Evolutionary conservation across 371 early-diverging fungal species (phyloP).

Genomic region (Nosema muscidifuracis): DNA sequence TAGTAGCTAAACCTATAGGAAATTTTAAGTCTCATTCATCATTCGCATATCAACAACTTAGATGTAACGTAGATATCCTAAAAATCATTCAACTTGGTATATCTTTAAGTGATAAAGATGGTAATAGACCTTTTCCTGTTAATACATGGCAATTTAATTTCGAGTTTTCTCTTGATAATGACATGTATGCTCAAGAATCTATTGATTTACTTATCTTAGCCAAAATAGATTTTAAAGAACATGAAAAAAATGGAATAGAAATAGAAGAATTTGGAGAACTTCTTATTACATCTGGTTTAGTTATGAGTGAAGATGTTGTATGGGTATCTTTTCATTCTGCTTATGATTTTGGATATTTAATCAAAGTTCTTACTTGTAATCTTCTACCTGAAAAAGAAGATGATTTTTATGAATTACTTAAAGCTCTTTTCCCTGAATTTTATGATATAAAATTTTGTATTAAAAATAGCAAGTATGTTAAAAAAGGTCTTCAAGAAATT

Average conservation of each 20-base stretch:
- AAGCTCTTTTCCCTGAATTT: slow-evolving; percentile 85
- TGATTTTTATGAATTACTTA: slow-evolving; percentile 83
- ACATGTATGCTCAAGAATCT: slow-evolving; percentile 98
- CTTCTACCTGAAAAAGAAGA: slow-evolving; percentile 80
- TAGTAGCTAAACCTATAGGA: slow-evolving; percentile 94
- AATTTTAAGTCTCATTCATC: slow-evolving; percentile 66
- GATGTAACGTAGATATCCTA: slow-evolving; percentile 94
- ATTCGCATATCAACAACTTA: slow-evolving; percentile 77
- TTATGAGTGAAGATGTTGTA: slow-evolving; percentile 77
- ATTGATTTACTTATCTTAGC: slow-evolving; percentile 88
- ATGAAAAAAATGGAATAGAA: slow-evolving; percentile 90
- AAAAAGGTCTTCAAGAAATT: slow-evolving; percentile 95
- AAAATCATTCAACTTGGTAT: slow-evolving; percentile 97
- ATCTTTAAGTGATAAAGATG: slow-evolving; percentile 83
- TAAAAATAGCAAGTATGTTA: slow-evolving; percentile 83
- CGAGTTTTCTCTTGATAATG: slow-evolving; percentile 79
- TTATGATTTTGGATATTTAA: slow-evolving; percentile 96
- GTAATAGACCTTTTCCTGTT: slow-evolving; percentile 73
- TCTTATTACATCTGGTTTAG: slow-evolving; percentile 87
- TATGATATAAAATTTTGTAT: slow-evolving; percentile 97
- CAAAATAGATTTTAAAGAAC: slow-evolving; percentile 91
- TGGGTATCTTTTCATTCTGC: slow-evolving; percentile 98
- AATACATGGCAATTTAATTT: slow-evolving; percentile 99
- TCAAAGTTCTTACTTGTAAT: slow-evolving; percentile 83
- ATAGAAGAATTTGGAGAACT: slow-evolving; percentile 90